Conservation (phyloP, 306 rosid genomes). For the Gastrolobium bilobum region DNA sequence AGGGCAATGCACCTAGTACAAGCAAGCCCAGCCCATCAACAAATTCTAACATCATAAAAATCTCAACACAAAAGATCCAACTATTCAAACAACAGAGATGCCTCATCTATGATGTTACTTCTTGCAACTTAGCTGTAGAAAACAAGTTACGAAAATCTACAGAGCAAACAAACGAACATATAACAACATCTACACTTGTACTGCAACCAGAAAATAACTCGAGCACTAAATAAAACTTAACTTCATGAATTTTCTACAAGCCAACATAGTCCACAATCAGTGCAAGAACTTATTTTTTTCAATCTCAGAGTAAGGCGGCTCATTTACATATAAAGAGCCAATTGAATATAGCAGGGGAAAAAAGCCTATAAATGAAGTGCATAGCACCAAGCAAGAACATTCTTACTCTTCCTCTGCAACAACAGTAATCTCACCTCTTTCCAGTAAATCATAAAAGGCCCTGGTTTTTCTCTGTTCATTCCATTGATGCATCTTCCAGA, state of each 20-base stretch:
- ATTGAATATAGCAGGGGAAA: conserved; percentile 42
- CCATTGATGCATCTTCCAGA: conserved; percentile 99
- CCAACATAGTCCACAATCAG: conserved; percentile 48
- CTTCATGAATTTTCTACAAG: conserved; percentile 46
- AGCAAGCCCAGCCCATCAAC: background rate
- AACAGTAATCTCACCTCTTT: conserved; percentile 91
- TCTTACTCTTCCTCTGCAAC: conserved; percentile 71
- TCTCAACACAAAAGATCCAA: background rate
- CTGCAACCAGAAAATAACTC: conserved; percentile 25
- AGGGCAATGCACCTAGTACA: background rate
- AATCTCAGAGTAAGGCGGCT: conserved; percentile 51
- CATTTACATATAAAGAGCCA: conserved; percentile 58
- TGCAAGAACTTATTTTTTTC: conserved; percentile 55
- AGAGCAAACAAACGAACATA: background rate
- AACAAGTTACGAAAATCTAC: conserved; percentile 13
- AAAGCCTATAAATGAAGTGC: conserved; percentile 36
- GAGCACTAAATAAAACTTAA: background rate
- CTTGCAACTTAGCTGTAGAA: conserved; percentile 10
- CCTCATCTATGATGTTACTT: conserved; percentile 5
- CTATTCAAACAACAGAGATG: background rate
- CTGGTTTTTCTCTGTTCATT: conserved; percentile 88
- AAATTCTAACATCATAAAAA: background rate
- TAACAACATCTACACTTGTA: background rate
- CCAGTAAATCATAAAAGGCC: conserved; percentile 83
- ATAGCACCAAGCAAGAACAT: conserved; percentile 20